A percentile compares a stretch with the other conserved stretches of the same genome.
Evolutionary conservation across 495 filamentous ascomycete species (phyloP).

Genomic region (Achaetomiella virescens): DNA sequence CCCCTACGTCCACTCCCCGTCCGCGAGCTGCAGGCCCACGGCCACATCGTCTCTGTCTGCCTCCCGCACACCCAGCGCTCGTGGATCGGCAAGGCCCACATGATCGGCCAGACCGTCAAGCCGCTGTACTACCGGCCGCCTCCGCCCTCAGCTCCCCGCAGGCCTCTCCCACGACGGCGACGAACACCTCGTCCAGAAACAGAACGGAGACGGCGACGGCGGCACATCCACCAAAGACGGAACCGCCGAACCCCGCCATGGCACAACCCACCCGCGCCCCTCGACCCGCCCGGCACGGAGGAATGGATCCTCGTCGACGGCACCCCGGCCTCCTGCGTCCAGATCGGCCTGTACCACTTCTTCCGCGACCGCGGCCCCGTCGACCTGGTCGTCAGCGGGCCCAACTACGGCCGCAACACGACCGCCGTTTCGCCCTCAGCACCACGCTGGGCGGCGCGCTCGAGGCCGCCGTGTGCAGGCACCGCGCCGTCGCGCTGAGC

Average conservation of each 20-base stretch:
- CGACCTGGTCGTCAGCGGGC: constrained; percentile 83
- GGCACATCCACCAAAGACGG: neutral
- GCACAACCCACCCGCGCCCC: constrained; percentile 54
- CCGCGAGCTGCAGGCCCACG: constrained; percentile 63
- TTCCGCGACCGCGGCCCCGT: constrained; percentile 71
- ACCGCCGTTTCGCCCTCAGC: constrained; percentile 88
- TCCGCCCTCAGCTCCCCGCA: constrained; percentile 45
- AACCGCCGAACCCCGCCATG: constrained; percentile 40
- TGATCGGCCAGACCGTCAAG: constrained; percentile 77
- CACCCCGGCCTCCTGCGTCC: constrained; percentile 80
- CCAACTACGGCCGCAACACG: constrained; percentile 92
- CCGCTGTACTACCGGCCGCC: constrained; percentile 79
- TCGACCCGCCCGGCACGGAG: constrained; percentile 53
- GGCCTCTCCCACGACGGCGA: constrained; percentile 22
- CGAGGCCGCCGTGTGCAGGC: constrained; percentile 81
- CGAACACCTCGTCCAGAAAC: constrained; percentile 10
- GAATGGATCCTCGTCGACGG: constrained; percentile 92
- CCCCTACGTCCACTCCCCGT: constrained; percentile 90
- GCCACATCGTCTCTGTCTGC: constrained; percentile 81
- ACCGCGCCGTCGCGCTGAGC: constrained; percentile 70
- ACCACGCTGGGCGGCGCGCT: constrained; percentile 86
- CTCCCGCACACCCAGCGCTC: constrained; percentile 87
- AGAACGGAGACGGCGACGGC: no score
- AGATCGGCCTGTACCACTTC: constrained; percentile 84
- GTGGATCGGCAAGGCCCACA: constrained; percentile 97